phyloP scores from a whole-genome alignment of 2,329 filamentous ascomycete genomes.

The Xylariaceae sp. region DNA sequence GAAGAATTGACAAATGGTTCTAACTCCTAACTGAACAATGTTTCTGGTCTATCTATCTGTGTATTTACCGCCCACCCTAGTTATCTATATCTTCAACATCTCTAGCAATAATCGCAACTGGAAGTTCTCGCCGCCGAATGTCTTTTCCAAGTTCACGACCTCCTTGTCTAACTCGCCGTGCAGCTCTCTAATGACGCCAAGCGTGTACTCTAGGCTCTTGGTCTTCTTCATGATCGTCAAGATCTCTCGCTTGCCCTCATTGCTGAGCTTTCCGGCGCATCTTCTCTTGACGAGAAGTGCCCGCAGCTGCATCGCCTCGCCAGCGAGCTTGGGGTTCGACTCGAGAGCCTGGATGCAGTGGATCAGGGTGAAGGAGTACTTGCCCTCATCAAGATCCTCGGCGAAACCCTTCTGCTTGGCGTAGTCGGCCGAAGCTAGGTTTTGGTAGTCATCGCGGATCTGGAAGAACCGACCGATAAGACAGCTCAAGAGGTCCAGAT shows the following conservation, averaged over 20 bases:
- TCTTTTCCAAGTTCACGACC: neutral
- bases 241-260: slow-evolving; percentile 7
- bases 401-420: slow-evolving; percentile 22
- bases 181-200: slow-evolving; percentile 1
- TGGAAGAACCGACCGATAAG: slow-evolving; percentile 21
- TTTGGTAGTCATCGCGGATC: slow-evolving; percentile 22
- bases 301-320: slow-evolving; percentile 11
- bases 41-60: no score
- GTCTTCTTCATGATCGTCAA: slow-evolving; percentile 11
- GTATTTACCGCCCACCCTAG: no score
- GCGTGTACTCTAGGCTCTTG: slow-evolving; percentile 12
- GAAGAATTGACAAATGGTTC: no score
- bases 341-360: slow-evolving; percentile 16
- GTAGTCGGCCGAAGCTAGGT: slow-evolving; percentile 18
- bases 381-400: slow-evolving; percentile 27
- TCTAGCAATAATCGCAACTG: slow-evolving; percentile 10
- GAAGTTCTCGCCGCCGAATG: slow-evolving; percentile 14
- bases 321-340: slow-evolving; percentile 6
- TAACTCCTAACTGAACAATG: no score
- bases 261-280: neutral
- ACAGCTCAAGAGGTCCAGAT: slow-evolving; percentile 9
- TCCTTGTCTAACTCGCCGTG: slow-evolving; percentile 14
- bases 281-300: slow-evolving; percentile 6
- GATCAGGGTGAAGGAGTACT: slow-evolving; percentile 21
- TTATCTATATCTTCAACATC: slow-evolving; percentile 9